Percentiles rank a stretch among this genome's conserved stretches.
Evolutionary conservation across 2,329 filamentous ascomycete species (phyloP).

Genomic region (Aspergillus pseudotamarii): DNA sequence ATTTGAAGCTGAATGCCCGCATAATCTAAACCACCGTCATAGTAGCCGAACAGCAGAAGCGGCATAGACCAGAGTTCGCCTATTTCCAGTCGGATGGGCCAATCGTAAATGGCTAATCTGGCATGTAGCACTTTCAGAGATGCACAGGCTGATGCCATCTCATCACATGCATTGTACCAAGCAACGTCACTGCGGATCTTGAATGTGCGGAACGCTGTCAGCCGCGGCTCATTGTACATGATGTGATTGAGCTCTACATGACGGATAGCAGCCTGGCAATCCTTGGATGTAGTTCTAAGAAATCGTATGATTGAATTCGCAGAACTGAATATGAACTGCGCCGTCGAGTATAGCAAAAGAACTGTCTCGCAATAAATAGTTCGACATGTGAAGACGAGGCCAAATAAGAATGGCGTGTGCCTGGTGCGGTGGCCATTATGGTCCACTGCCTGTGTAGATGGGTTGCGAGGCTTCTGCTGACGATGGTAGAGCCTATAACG

Average conservation of each 20-base stretch:
- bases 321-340: conserved; percentile 27
- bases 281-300: conserved; percentile 54
- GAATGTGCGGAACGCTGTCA: conserved; percentile 15
- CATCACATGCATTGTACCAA: conserved; percentile 23
- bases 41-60: conserved; percentile 17
- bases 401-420: conserved; percentile 39
- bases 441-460: conserved; percentile 6
- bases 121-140: conserved; percentile 22
- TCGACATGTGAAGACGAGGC: conserved; percentile 63
- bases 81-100: conserved; percentile 22
- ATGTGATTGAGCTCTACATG: conserved; percentile 28
- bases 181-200: conserved; percentile 26
- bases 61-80: conserved; percentile 28
- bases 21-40: conserved; percentile 15
- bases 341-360: conserved; percentile 61
- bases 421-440: neutral
- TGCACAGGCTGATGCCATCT: conserved; percentile 12
- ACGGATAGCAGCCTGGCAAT: conserved; percentile 57
- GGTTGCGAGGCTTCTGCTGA: conserved; percentile 39
- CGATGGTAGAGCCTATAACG: conserved; percentile 63
- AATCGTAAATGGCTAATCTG: conserved; percentile 20
- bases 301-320: conserved; percentile 20
- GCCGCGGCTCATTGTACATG: conserved; percentile 28
- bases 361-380: conserved; percentile 66
- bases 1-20: conserved; percentile 19